A percentile compares a stretch with the other conserved stretches of the same genome.
Evolutionary conservation across 2,329 filamentous ascomycete genomes (phyloP).

Genomic region (Tolypocladium amazonense): DNA sequence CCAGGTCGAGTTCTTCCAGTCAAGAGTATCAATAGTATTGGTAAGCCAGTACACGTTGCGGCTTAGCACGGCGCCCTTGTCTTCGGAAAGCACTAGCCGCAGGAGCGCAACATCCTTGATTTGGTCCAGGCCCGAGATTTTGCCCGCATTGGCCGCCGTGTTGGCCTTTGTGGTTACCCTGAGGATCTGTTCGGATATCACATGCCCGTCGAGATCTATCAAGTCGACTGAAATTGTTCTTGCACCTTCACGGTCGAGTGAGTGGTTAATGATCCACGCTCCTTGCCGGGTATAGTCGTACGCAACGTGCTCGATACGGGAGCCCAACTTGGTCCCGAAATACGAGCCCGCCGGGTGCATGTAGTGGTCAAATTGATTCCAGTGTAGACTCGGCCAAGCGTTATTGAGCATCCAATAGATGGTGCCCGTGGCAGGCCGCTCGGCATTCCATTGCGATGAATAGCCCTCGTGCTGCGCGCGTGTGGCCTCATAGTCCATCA

Average conservation of each 20-base stretch:
- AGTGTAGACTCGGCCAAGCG: slow-evolving; percentile 55
- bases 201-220: slow-evolving; percentile 34
- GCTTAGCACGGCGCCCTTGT: slow-evolving; percentile 26
- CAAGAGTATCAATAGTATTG: slow-evolving; percentile 32
- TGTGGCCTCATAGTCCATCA: slow-evolving; percentile 55
- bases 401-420: slow-evolving; percentile 61
- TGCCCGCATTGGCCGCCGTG: slow-evolving; percentile 19
- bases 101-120: slow-evolving; percentile 37
- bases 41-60: slow-evolving; percentile 52
- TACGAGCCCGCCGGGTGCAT: slow-evolving; percentile 46
- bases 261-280: slow-evolving; percentile 46
- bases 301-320: slow-evolving; percentile 39
- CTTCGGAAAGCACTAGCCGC: slow-evolving; percentile 33
- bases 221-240: slow-evolving; percentile 38
- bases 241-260: slow-evolving; percentile 23
- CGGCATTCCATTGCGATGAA: slow-evolving; percentile 35
- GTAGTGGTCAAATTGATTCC: slow-evolving; percentile 56
- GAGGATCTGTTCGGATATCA: slow-evolving; percentile 22
- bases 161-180: slow-evolving; percentile 31
- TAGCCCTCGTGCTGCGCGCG: slow-evolving; percentile 49
- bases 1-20: slow-evolving; percentile 49
- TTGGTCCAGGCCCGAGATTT: slow-evolving; percentile 12
- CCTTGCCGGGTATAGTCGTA: slow-evolving; percentile 39
- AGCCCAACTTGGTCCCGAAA: slow-evolving; percentile 45
- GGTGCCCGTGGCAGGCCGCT: slow-evolving; percentile 44